A percentile compares a stretch with the other conserved stretches of the same genome.
These are phyloP conservation scores for Neurospora sp. DNA, from an alignment of 495 filamentous ascomycete species.

Conservation along the genomic window DNA sequence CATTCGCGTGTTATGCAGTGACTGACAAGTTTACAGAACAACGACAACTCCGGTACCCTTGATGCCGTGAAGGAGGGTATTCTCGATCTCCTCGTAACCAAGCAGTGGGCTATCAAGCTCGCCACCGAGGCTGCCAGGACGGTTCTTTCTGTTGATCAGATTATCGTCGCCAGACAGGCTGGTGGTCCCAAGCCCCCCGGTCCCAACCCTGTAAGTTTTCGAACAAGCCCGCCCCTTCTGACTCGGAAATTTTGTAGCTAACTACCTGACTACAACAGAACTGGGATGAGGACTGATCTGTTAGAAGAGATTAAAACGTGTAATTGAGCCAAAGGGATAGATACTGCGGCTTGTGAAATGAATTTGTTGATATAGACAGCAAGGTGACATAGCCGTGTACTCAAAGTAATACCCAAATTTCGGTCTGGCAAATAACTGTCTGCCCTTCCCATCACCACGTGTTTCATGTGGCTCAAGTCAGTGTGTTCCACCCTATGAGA, in stretches of 20 bases:
- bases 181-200: slow-evolving; percentile 95
- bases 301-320: not conserved
- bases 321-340: not conserved
- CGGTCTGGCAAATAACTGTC: not conserved
- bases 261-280: slow-evolving; percentile 30
- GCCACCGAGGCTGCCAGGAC: slow-evolving; percentile 92
- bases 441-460: not conserved
- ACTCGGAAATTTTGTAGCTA: not conserved
- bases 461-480: too few relatives aligned
- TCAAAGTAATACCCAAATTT: not conserved
- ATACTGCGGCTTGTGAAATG: not conserved
- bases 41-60: slow-evolving; percentile 67
- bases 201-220: slow-evolving; percentile 53
- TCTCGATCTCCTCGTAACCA: slow-evolving; percentile 79
- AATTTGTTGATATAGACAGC: slow-evolving; percentile 1
- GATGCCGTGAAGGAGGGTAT: slow-evolving; percentile 88
- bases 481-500: too few relatives aligned
- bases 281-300: slow-evolving; percentile 89
- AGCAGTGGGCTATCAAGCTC: slow-evolving; percentile 93
- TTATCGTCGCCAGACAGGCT: slow-evolving; percentile 95
- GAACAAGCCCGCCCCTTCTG: not conserved
- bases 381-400: not conserved
- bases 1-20: not conserved
- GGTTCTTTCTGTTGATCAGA: slow-evolving; percentile 94
- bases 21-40: slow-evolving; percentile 38